These are phyloP conservation scores for Kwoniella sp. DNA, from an alignment of 768 basidiomycete species.

Conservation along the genomic window DNA sequence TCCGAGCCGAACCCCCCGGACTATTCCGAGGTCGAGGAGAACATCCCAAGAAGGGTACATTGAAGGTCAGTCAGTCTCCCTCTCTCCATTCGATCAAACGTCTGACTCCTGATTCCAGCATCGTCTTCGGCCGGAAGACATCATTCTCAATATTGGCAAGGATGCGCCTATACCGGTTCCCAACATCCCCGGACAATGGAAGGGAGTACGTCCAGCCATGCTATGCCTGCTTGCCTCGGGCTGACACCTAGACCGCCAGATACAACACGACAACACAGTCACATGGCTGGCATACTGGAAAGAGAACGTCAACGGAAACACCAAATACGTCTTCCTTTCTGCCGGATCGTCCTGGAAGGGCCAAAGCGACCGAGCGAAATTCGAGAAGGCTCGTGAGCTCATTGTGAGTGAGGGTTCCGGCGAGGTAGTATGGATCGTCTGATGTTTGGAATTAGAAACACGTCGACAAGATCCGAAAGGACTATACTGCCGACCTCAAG, in stretches of 20 bases:
- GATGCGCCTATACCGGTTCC: slow-evolving; percentile 71
- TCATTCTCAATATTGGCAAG: slow-evolving; percentile 88
- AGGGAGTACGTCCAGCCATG: slow-evolving; percentile 56
- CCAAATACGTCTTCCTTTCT: slow-evolving; percentile 96
- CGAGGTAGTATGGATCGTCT: neutral
- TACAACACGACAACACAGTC: slow-evolving; percentile 82
- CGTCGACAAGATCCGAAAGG: slow-evolving; percentile 82
- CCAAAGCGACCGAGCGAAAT: slow-evolving; percentile 95
- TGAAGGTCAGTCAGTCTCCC: slow-evolving; percentile 62
- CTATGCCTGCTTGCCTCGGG: neutral
- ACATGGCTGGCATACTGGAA: slow-evolving; percentile 99
- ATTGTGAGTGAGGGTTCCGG: slow-evolving; percentile 60
- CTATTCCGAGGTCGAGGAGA: slow-evolving; percentile 96
- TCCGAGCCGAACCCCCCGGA: slow-evolving; percentile 97
- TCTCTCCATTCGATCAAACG: neutral
- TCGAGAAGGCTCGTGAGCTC: slow-evolving; percentile 93
- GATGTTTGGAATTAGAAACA: slow-evolving; percentile 60
- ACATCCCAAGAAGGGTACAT: slow-evolving; percentile 92
- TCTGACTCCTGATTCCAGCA: slow-evolving; percentile 53
- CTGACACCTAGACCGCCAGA: slow-evolving; percentile 10
- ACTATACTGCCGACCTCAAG: slow-evolving; percentile 78
- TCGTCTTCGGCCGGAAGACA: slow-evolving; percentile 88
- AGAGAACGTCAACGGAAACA: slow-evolving; percentile 90
- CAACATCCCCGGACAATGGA: slow-evolving; percentile 90
- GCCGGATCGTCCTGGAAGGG: slow-evolving; percentile 97